These are phyloP conservation scores for Backusella parvicylindrica DNA, from an alignment of 192 early-diverging fungal species.

Conservation along the genomic window DNA sequence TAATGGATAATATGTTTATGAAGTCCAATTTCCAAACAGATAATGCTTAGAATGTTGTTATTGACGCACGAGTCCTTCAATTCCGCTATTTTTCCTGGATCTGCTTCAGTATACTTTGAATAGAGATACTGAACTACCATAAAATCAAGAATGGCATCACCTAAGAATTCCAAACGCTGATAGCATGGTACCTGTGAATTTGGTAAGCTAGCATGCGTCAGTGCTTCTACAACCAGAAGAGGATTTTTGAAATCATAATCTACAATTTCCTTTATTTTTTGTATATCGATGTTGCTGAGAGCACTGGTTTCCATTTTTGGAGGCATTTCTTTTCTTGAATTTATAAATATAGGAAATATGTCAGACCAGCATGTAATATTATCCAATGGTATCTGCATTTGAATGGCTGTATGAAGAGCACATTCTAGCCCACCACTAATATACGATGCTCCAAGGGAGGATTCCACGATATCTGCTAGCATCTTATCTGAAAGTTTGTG, in stretches of 20 bases:
- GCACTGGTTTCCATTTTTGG: conserved; percentile 11
- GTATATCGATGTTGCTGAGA: conserved; percentile 14
- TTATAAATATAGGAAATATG: conserved; percentile 25
- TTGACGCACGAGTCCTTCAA: conserved; percentile 83
- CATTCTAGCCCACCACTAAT: conserved; percentile 49
- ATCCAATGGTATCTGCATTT: conserved; percentile 52
- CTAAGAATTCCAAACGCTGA: conserved; percentile 89
- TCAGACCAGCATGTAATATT: conserved; percentile 45
- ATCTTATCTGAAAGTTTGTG: conserved; percentile 75
- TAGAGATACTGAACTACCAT: conserved; percentile 71
- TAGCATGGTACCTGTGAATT: conserved; percentile 62
- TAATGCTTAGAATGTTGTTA: conserved; percentile 77
- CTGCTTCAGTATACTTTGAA: conserved; percentile 55
- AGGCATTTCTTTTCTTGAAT: conserved; percentile 5
- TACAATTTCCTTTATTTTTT: conserved; percentile 35
- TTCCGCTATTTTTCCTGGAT: conserved; percentile 73
- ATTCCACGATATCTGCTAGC: conserved; percentile 82
- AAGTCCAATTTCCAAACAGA: conserved; percentile 62
- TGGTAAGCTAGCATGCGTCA: conserved; percentile 78
- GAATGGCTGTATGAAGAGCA: conserved; percentile 51
- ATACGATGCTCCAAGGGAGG: conserved; percentile 74
- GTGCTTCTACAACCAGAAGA: conserved; percentile 66
- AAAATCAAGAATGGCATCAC: conserved; percentile 80
- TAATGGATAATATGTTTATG: conserved; percentile 65
- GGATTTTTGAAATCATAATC: conserved; percentile 74